Conservation (phyloP, 164 flowering plant species). For the Berberis thunbergii region DNA sequence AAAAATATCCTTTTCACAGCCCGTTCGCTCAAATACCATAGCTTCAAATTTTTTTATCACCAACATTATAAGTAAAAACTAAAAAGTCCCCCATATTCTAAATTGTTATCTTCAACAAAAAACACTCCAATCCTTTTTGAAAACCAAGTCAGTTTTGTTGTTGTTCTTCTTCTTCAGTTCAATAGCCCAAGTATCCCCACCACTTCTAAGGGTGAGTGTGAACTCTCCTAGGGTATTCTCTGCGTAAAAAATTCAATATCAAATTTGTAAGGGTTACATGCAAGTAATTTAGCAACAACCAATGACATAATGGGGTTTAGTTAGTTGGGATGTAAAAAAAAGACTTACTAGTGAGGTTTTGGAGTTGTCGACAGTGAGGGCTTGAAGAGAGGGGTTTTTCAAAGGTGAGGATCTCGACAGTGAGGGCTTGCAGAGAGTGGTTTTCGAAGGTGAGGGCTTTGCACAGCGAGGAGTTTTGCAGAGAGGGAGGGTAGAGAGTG, state of each 20-base stretch:
- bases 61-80: background rate
- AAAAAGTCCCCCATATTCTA: background rate
- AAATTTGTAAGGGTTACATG: too few species aligned
- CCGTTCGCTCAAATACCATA: background rate
- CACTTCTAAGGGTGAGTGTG: background rate
- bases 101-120: background rate
- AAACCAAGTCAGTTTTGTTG: background rate
- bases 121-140: background rate
- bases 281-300: too few species aligned
- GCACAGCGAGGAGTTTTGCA: too few species aligned
- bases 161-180: background rate
- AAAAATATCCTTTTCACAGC: background rate
- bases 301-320: too few species aligned
- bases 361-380: too few species aligned
- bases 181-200: background rate
- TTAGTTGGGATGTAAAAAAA: too few species aligned
- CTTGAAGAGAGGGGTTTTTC: too few species aligned
- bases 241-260: background rate
- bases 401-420: too few species aligned
- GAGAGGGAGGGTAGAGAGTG: too few species aligned
- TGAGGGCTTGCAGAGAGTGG: too few species aligned
- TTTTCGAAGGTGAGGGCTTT: too few species aligned
- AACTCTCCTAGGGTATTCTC: background rate
- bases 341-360: too few species aligned
- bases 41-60: background rate